Conservation (phyloP, 2,329 filamentous ascomycete genomes). For the Aspergillus spinulosporus region DNA sequence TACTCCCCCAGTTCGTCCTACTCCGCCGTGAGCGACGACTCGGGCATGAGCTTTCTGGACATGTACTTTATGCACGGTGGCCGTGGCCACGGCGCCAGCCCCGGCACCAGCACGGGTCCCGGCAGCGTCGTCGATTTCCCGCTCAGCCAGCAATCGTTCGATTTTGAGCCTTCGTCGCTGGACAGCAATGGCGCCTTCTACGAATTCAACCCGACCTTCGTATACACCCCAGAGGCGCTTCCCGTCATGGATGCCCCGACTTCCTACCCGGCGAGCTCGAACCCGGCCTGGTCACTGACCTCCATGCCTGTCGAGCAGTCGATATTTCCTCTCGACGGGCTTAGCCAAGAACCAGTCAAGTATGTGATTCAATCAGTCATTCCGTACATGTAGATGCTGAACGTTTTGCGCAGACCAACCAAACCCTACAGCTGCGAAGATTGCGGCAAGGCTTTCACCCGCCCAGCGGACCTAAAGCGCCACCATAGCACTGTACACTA, state of each 20-base stretch:
- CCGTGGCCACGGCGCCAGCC: neutral
- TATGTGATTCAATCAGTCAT: conserved; percentile 19
- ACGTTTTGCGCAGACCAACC: conserved; percentile 22
- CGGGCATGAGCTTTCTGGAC: conserved; percentile 21
- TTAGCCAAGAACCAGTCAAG: conserved; percentile 27
- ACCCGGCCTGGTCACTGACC: conserved; percentile 13
- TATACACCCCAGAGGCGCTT: conserved; percentile 17
- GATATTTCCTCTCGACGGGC: conserved; percentile 15
- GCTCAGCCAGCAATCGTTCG: conserved; percentile 8
- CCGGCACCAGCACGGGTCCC: conserved; percentile 3
- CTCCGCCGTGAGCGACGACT: conserved; percentile 25
- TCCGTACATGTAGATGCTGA: neutral
- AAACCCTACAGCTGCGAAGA: conserved; percentile 37
- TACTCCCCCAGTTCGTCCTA: conserved; percentile 19
- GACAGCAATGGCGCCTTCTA: conserved; percentile 13
- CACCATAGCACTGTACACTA: conserved; percentile 51
- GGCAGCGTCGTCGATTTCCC: conserved; percentile 13
- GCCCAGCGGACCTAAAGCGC: conserved; percentile 52
- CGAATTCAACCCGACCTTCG: conserved; percentile 19
- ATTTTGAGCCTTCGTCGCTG: conserved; percentile 16
- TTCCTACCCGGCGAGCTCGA: conserved; percentile 11
- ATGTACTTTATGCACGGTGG: conserved; percentile 16
- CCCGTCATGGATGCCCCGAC: conserved; percentile 15
- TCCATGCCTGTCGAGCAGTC: conserved; percentile 13
- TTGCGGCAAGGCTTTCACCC: conserved; percentile 45